Base-by-base conservation (phyloP, 2,329 filamentous ascomycete genomes). In the Diaporthe citri region DNA sequence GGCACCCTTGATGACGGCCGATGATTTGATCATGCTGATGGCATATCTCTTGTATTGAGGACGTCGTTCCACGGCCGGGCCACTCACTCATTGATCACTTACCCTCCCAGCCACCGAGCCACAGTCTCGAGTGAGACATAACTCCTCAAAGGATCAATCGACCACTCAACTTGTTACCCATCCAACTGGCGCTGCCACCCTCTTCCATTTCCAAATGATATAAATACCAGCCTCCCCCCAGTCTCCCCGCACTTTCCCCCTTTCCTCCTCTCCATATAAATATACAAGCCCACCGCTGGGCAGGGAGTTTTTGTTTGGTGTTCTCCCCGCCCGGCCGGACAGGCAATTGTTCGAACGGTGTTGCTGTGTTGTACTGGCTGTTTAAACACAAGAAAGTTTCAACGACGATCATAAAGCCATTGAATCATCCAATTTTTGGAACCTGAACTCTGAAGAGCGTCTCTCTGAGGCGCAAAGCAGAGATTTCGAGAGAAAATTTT, bases 161-260 rank as follows among this genome's bases (percentile, higher is more conserved):
- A 51, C 22, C n/a, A 67, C 12, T 3, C 6, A 8, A 8, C n/a
- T 34, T 28, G 4, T 12, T 67, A 67, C 31, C 7, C 43, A 51
- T 20, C 20, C n/a, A n/a, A 9, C n/a, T 39, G 31, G 52, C 25
- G 9, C 12, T 4, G n/a, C 31, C 15, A 3, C 2, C 1, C 0
- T 4, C 9, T n/a, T 41, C 34, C 2, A 22, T 2, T 39, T 3
- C 22, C 8, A 2, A 41, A 31, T 2, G 8, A 52, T 55, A 55
- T 69, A 41, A 69, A 69, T 69, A 55, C 22, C 34, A 55, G 8
- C 34, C 46, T 41, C 13, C 3, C 8, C 48, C 60, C 9, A 13
- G 12, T 3, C 31, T 39, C 12, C 64, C 8, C 1, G 4, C 25
- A 0, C 5, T 13, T 28, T 1, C 36, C 20, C 7, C 20, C 22